Base-by-base conservation (phyloP, 2,329 filamentous ascomycete species). In the Sporothrix pallida region DNA sequence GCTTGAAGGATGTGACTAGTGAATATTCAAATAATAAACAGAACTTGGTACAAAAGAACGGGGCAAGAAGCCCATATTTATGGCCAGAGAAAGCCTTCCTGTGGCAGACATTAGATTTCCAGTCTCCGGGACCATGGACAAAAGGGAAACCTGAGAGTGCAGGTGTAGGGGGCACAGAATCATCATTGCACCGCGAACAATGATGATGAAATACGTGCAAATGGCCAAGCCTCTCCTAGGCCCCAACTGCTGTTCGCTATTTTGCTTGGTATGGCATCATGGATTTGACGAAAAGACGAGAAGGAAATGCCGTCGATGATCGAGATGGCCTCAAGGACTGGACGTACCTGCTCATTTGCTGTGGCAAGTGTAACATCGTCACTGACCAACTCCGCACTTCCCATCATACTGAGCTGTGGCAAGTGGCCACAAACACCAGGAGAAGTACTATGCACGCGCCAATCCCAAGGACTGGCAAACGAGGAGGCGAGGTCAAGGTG, bases 331-430 rank as follows among this genome's bases (percentile, higher is more conserved):
- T 37, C 31, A 37, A 37, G 31, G 31, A 37, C 31, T 37, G 7
- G 31, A 0, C 58, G 31, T 20, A 12, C 3, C 7, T 7, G 6
- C 31, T 44, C 17, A 3, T 17, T 20, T 17, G 42, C 12, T n/a
- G 31, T 20, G 58, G 58, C 58, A 63, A 63, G 58, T 44, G 31
- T 63, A 63, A 63, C 58, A 63, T 63, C 17, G 37, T 44, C 31
- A 17, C 31, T 6, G 31, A 20, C 5, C n/a, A 7, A 20, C 31
- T 44, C 37, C 31, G 17, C 37, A 44, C 10, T n/a, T 44, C n/a
- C 17, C 56, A 37, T 13, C 7, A 56, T 5, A 9, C 15, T 15
- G 26, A 20, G 31, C 10, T 31, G 31, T 37, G 23, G 9, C 23
- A 60, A 60, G 13, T 10, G 1, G n/a, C 52, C 31, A 13, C 13